Evolutionary conservation across 495 filamentous ascomycete genomes (phyloP).

Genomic region (Tuber borchii): DNA sequence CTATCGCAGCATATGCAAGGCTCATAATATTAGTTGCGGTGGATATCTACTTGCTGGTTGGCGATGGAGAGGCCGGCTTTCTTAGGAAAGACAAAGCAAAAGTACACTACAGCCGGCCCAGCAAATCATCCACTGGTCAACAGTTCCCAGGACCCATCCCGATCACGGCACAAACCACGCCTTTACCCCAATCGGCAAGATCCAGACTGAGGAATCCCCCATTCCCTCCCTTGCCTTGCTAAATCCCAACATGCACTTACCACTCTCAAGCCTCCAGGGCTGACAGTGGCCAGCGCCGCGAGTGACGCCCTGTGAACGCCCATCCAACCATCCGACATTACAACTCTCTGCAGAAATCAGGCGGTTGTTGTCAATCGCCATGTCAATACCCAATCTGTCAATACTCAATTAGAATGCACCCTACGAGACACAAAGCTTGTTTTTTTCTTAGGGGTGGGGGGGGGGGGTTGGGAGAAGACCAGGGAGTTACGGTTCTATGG

Average conservation of each 20-base stretch:
- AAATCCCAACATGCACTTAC: neutral
- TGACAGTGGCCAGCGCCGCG: neutral
- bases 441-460: neutral
- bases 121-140: neutral
- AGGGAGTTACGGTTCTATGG: neutral
- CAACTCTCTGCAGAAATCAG: neutral
- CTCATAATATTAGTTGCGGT: neutral
- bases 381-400: neutral
- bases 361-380: neutral
- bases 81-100: neutral
- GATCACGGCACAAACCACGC: neutral
- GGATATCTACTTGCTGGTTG: neutral
- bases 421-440: neutral
- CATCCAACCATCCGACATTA: neutral
- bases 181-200: neutral
- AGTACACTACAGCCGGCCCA: neutral
- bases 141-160: too few species aligned
- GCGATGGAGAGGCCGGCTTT: neutral
- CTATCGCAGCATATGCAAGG: neutral
- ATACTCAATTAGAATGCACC: neutral
- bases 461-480: neutral
- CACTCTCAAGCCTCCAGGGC: neutral
- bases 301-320: neutral
- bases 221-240: neutral
- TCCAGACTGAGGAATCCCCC: neutral